Conservation (phyloP, 176 grass and related monocot genomes). For the Oryza punctata region DNA sequence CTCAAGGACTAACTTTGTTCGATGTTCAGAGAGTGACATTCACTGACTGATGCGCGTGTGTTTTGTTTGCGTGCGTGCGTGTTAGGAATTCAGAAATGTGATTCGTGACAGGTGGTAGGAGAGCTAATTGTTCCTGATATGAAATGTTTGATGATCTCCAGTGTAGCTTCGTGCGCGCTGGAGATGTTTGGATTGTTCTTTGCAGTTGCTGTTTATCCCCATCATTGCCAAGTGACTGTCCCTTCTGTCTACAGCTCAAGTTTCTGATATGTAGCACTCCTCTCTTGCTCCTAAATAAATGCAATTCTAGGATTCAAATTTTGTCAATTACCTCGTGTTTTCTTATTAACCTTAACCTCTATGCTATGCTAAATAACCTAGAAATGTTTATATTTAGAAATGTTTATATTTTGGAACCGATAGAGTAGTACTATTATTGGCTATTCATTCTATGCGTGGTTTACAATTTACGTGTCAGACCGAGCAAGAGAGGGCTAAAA, state of each 20-base stretch:
- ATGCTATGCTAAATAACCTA: too few relatives aligned
- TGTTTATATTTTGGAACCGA: too few relatives aligned
- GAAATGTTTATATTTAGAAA: too few relatives aligned
- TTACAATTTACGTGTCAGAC: too few relatives aligned
- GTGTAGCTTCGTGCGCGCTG: background rate
- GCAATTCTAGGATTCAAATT: too few relatives aligned
- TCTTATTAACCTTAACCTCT: too few relatives aligned
- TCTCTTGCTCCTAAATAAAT: too few relatives aligned
- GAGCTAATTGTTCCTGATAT: conserved; percentile 20
- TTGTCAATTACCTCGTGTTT: too few relatives aligned
- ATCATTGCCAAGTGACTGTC: background rate
- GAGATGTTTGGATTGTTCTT: background rate
- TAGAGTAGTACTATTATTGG: too few relatives aligned
- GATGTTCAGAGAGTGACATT: background rate
- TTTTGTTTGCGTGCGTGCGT: background rate
- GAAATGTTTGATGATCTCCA: background rate
- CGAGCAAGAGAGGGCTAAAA: too few relatives aligned
- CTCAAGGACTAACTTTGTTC: conserved; percentile 37
- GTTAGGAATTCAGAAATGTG: conserved; percentile 32
- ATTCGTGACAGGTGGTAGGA: conserved; percentile 22
- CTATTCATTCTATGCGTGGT: too few relatives aligned
- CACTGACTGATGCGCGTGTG: conserved; percentile 22
- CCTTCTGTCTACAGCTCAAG: background rate
- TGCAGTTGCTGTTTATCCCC: background rate
- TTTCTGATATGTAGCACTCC: background rate